Base-by-base conservation (phyloP, 1,284 basidiomycete species). In the Exsudoporus floridanus region DNA sequence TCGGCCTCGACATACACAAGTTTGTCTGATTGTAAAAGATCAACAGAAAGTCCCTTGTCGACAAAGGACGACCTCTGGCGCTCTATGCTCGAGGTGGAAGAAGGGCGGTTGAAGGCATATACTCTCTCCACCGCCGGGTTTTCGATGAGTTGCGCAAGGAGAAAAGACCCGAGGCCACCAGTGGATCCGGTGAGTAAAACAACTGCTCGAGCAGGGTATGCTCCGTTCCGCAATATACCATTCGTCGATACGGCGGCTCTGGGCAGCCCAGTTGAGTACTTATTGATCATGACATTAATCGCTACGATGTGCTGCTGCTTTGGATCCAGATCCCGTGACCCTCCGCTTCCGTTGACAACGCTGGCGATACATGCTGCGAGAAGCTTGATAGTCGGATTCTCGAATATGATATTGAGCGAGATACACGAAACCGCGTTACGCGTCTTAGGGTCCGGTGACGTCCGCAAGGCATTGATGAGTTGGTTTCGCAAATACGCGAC, bases 131-230 rank as follows among this genome's bases (percentile, higher is more conserved):
- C 52, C 7, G 6, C 19, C 1, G 37, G 33, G 5, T 37, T 48
- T 18, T 38, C 21, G 2, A 58, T 25, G 10, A 55, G 56, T 14
- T 28, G 33, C 0, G 42, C 33, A 5, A 55, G 43, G 10, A 55
- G 21, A 34, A 55, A 41, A 6, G 55, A 55, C 30, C 55, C 55
- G 2, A 55, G 54, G 5, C 56, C 51, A 18, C 56, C 54, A 5
- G 56, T 58, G 14, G 56, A 49, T 10, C 54, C 56, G 1, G 54
- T 58, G 19, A 55, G 50, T 10, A 55, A n/a, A 3, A 58, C 56
- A 8, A 42, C 43, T 13, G 31, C 31, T 39, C 21, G 27, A n/a
- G 5, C 8, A 34, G 37, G 28, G 16, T 18, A 9, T 25, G 23
- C 25, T 23, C 25, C 23, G 13, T 46, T 34, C 19, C 25, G 8